phyloP scores from a whole-genome alignment of 805 yeast species.

The Ogataea haglerorum region DNA sequence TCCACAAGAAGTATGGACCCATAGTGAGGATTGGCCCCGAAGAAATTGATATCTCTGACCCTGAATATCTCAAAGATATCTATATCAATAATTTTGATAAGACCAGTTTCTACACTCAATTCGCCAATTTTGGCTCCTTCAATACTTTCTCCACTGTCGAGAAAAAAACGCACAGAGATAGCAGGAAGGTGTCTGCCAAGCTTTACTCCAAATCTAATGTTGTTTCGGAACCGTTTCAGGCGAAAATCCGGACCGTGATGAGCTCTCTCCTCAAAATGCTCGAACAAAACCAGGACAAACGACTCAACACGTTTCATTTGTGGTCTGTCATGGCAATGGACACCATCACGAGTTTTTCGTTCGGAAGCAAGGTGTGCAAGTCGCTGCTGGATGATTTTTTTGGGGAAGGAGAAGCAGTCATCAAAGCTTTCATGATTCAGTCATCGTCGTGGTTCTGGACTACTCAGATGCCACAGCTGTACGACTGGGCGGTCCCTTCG shows the following conservation, averaged over 20 bases:
- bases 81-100: constrained; percentile 57
- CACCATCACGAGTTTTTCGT: constrained; percentile 56
- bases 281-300: constrained; percentile 17
- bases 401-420: constrained; percentile 39
- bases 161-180: constrained; percentile 43
- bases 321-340: constrained; percentile 74
- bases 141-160: constrained; percentile 59
- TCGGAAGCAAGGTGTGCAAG: constrained; percentile 49
- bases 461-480: constrained; percentile 53
- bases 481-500: constrained; percentile 45
- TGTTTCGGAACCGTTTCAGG: constrained; percentile 31
- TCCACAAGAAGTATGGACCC: constrained; percentile 59
- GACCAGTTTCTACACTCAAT: constrained; percentile 55
- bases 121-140: constrained; percentile 51
- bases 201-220: constrained; percentile 45
- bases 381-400: constrained; percentile 39
- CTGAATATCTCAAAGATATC: constrained; percentile 48
- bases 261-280: constrained; percentile 27
- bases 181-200: constrained; percentile 40
- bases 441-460: constrained; percentile 67
- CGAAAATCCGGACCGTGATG: constrained; percentile 34
- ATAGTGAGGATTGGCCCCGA: constrained; percentile 59
- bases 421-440: constrained; percentile 44
- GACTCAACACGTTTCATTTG: constrained; percentile 56
- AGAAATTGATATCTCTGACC: constrained; percentile 57